Conservation (phyloP, 805 yeast species). For the Wickerhamiella sorbophila region DNA sequence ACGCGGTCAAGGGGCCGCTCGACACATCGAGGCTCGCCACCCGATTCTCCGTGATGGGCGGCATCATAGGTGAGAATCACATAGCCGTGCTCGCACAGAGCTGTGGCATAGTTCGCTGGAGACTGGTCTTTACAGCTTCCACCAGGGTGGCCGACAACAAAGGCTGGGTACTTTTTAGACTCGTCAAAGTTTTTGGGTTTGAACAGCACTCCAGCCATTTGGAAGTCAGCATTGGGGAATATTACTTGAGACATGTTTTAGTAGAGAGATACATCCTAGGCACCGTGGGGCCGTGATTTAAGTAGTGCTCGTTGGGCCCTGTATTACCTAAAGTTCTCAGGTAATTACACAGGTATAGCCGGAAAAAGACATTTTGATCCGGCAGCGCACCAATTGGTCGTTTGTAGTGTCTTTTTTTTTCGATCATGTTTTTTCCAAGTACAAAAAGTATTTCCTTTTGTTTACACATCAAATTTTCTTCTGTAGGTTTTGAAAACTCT, state of each 20-base stretch:
- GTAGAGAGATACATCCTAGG: too few species aligned
- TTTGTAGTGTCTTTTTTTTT: too few species aligned
- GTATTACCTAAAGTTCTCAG: too few species aligned
- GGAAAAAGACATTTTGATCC: too few species aligned
- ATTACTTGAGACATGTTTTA: neutral
- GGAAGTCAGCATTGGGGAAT: neutral
- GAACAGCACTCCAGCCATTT: constrained; percentile 1
- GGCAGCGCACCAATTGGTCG: too few species aligned
- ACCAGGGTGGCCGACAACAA: constrained; percentile 9
- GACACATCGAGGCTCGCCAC: constrained; percentile 9
- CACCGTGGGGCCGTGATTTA: too few species aligned
- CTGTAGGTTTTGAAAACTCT: too few species aligned
- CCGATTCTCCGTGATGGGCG: constrained; percentile 10
- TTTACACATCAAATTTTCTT: too few species aligned
- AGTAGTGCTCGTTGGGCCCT: too few species aligned
- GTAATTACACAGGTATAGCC: too few species aligned
- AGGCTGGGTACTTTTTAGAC: constrained; percentile 8
- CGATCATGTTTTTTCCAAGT: too few species aligned
- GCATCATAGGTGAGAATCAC: constrained; percentile 10
- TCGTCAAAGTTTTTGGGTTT: constrained; percentile 4
- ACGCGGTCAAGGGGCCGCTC: constrained; percentile 10
- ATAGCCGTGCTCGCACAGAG: constrained; percentile 6
- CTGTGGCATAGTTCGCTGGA: constrained; percentile 7
- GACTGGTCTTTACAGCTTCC: constrained; percentile 12
- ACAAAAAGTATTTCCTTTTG: too few species aligned